These are phyloP conservation scores for Talaromyces piceae DNA, from an alignment of 2,329 filamentous ascomycete species.

Conservation along the genomic window DNA sequence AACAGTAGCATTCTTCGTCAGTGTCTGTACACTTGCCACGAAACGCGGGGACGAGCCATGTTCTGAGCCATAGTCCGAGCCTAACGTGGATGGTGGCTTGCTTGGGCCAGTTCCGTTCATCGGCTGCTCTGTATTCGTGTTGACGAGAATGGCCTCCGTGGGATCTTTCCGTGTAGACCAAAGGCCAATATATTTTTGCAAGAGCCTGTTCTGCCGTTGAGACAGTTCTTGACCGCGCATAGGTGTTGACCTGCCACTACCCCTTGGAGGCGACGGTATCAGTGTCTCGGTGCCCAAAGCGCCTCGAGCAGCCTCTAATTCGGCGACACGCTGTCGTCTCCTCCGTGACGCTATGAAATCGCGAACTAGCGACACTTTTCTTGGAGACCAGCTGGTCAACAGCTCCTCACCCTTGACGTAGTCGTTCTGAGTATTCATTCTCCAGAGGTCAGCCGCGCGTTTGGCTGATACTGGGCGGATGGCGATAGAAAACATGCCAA, in stretches of 20 bases:
- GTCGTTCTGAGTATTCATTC: constrained; percentile 88
- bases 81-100: constrained; percentile 16
- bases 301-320: constrained; percentile 61
- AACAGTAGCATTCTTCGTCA: constrained; percentile 72
- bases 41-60: constrained; percentile 47
- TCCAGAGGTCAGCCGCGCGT: constrained; percentile 85
- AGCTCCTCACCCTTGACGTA: constrained; percentile 95
- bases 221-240: constrained; percentile 27
- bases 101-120: constrained; percentile 22
- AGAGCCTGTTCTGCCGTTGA: constrained; percentile 31
- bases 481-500: constrained; percentile 76
- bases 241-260: constrained; percentile 29
- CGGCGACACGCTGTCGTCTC: constrained; percentile 64
- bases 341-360: constrained; percentile 74
- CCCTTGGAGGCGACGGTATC: constrained; percentile 25
- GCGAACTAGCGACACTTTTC: constrained; percentile 82
- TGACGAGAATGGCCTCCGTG: constrained; percentile 37
- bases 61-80: constrained; percentile 23
- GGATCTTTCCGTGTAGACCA: constrained; percentile 36
- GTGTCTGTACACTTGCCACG: constrained; percentile 66
- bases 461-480: constrained; percentile 87
- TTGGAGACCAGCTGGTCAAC: constrained; percentile 74
- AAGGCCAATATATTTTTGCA: constrained; percentile 36
- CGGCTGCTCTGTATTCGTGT: constrained; percentile 39
- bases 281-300: constrained; percentile 35